phyloP scores from a whole-genome alignment of 2,329 filamentous ascomycete species.

The Penicillium sp. region DNA sequence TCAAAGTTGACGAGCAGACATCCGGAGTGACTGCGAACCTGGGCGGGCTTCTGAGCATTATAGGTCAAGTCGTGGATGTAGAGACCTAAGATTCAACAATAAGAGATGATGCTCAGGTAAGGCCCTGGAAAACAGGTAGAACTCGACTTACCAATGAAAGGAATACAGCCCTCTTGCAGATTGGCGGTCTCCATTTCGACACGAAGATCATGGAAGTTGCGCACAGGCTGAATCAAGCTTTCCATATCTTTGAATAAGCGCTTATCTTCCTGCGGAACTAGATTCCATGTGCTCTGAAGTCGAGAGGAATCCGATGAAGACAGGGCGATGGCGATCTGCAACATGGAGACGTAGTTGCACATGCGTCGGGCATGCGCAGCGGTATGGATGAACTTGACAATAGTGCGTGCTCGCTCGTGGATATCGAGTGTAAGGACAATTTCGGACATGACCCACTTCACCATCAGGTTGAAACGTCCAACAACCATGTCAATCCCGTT shows the following conservation, averaged over 20 bases:
- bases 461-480: conserved; percentile 60
- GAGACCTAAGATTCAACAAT: conserved; percentile 38
- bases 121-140: not conserved
- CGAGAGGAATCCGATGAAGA: conserved; percentile 55
- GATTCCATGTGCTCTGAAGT: conserved; percentile 53
- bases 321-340: conserved; percentile 59
- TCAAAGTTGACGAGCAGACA: conserved; percentile 62
- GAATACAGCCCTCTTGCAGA: conserved; percentile 57
- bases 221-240: conserved; percentile 54
- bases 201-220: conserved; percentile 58
- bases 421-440: conserved; percentile 54
- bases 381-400: conserved; percentile 60
- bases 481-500: conserved; percentile 60
- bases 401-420: conserved; percentile 54
- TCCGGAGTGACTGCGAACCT: conserved; percentile 43
- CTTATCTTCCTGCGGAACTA: conserved; percentile 51
- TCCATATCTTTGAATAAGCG: conserved; percentile 55
- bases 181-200: conserved; percentile 58
- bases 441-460: conserved; percentile 61
- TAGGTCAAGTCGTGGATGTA: conserved; percentile 63
- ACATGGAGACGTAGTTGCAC: conserved; percentile 61
- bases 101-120: not conserved
- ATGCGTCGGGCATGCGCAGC: conserved; percentile 53
- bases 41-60: conserved; percentile 60
- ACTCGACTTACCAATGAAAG: conserved; percentile 52